Percentiles rank a stretch among this genome's conserved stretches.
These are phyloP conservation scores for Austroboletus eburneus DNA, from an alignment of 768 basidiomycete species.

Conservation along the genomic window DNA sequence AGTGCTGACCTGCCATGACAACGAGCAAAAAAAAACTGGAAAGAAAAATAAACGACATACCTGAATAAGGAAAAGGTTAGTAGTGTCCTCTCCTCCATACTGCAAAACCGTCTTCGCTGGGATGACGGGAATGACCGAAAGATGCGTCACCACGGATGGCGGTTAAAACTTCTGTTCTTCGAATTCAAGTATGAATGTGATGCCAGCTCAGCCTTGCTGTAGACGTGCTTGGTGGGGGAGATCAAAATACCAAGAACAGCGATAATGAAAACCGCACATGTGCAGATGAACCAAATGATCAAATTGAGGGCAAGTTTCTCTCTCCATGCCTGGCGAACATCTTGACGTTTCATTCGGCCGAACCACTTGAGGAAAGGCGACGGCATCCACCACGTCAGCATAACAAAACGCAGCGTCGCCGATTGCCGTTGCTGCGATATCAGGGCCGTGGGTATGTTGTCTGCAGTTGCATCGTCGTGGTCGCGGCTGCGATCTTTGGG, in stretches of 20 bases:
- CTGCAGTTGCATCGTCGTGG: no score
- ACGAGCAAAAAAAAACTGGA: neutral
- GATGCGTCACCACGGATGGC: conserved; percentile 88
- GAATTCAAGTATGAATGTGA: conserved; percentile 59
- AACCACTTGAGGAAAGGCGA: conserved; percentile 59
- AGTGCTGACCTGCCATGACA: conserved; percentile 44
- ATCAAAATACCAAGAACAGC: conserved; percentile 83
- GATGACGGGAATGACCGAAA: conserved; percentile 65
- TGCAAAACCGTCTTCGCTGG: conserved; percentile 69
- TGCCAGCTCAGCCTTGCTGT: conserved; percentile 69
- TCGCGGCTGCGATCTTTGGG: no score
- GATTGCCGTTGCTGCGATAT: no score
- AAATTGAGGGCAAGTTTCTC: conserved; percentile 95
- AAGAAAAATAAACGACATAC: conserved; percentile 43
- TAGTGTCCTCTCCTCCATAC: conserved; percentile 76
- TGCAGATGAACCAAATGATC: conserved; percentile 93
- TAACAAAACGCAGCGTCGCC: conserved; percentile 82
- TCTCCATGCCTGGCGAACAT: conserved; percentile 94
- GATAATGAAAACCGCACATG: conserved; percentile 88
- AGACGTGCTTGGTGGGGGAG: conserved; percentile 93
- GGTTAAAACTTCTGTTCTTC: conserved; percentile 75
- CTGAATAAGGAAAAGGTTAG: conserved; percentile 91
- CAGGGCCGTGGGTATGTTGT: no score
- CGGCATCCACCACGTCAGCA: conserved; percentile 95
- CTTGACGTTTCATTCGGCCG: conserved; percentile 91